Evolutionary conservation across 257 asterid species (phyloP).

Genomic region (Solanum paucissectum): DNA sequence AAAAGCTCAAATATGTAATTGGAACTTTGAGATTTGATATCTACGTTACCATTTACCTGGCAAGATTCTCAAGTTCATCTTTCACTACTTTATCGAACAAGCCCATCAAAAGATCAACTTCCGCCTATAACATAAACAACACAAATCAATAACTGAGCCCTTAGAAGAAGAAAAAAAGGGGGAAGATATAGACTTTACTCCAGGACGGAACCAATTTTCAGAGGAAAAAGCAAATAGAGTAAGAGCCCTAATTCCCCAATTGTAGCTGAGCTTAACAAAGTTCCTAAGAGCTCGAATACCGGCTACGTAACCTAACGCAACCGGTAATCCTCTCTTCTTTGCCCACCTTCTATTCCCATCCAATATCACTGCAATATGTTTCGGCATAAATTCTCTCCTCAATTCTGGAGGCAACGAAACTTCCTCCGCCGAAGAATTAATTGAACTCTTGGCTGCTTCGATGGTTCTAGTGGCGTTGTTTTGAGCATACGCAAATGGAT

Average conservation of each 20-base stretch:
- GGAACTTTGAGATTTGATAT: neutral
- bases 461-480: neutral
- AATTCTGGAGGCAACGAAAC: conserved; percentile 2
- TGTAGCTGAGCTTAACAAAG: conserved; percentile 28
- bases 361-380: conserved; percentile 43
- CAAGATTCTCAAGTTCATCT: conserved; percentile 1
- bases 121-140: neutral
- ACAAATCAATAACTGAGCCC: neutral
- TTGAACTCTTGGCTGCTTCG: neutral
- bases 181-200: conserved; percentile 18
- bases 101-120: conserved; percentile 22
- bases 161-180: neutral
- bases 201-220: conserved; percentile 61
- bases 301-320: conserved; percentile 38
- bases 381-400: conserved; percentile 14
- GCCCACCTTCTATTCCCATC: conserved; percentile 70
- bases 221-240: conserved; percentile 62
- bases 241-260: conserved; percentile 40
- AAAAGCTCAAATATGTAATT: too few species aligned
- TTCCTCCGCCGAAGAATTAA: neutral
- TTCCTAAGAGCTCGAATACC: conserved; percentile 31
- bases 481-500: neutral
- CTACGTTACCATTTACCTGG: neutral
- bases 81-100: conserved; percentile 5
- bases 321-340: conserved; percentile 28